Conservation (phyloP, 169 alveolate species). For the Haemoproteus tartakovskyi region DNA sequence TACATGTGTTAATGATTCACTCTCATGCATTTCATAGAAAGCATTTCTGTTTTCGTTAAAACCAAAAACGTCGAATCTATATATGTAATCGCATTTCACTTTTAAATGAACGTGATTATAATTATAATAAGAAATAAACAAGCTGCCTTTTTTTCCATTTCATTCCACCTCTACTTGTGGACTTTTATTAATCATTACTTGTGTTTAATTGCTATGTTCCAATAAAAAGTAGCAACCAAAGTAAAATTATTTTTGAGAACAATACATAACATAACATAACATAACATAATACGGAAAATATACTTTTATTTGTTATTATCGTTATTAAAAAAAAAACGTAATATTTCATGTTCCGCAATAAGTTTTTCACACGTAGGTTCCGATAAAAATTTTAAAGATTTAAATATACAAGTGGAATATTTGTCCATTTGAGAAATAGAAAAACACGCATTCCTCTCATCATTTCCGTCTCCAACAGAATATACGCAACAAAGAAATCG, state of each 20-base stretch:
- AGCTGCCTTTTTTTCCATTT: too few species aligned
- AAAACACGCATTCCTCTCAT: constrained; percentile 86
- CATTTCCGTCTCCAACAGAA: constrained; percentile 87
- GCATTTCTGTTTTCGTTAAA: too few species aligned
- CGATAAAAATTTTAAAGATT: constrained; percentile 78
- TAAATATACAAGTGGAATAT: constrained; percentile 78
- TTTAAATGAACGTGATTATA: too few species aligned
- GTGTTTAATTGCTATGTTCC: too few species aligned
- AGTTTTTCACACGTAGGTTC: constrained; percentile 83
- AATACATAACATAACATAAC: too few species aligned
- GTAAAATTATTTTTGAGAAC: neutral
- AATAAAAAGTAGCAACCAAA: neutral
- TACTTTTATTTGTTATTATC: constrained; percentile 6
- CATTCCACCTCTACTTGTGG: too few species aligned
- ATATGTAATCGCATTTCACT: too few species aligned
- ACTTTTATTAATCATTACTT: too few species aligned
- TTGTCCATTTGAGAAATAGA: constrained; percentile 74
- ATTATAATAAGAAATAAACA: too few species aligned
- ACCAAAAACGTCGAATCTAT: too few species aligned
- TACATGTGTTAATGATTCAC: too few species aligned
- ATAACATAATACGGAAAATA: neutral
- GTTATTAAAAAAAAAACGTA: constrained; percentile 68
- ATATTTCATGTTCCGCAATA: constrained; percentile 78
- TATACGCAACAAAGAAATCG: constrained; percentile 74
- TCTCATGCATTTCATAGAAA: too few species aligned